A percentile compares a stretch with the other conserved stretches of the same genome.
phyloP scores from a whole-genome alignment of 2,329 filamentous ascomycete species.

The Cladobotryum mycophilum region DNA sequence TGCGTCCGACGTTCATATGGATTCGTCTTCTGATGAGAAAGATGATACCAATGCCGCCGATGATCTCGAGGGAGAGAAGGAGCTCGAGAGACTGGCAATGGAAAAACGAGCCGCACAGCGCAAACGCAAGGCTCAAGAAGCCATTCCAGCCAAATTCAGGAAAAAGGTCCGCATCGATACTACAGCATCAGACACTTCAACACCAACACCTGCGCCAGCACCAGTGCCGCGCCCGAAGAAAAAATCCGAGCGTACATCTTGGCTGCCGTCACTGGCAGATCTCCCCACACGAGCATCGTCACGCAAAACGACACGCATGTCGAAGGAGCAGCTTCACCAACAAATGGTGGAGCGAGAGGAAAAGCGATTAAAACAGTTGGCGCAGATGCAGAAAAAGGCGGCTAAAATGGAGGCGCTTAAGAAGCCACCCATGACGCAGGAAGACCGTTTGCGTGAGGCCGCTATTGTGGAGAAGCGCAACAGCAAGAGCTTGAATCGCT shows the following conservation, averaged over 20 bases:
- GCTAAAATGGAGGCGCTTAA: constrained; percentile 68
- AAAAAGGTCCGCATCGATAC: constrained; percentile 72
- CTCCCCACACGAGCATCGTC: constrained; percentile 53
- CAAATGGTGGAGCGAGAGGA: constrained; percentile 70
- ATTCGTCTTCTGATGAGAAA: constrained; percentile 78
- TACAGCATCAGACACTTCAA: constrained; percentile 24
- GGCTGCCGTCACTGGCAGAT: constrained; percentile 50
- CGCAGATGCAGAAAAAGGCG: constrained; percentile 59
- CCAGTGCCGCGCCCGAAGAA: constrained; percentile 49
- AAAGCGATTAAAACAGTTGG: constrained; percentile 63
- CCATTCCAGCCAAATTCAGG: constrained; percentile 61
- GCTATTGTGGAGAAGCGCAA: constrained; percentile 79
- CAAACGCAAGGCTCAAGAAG: constrained; percentile 76
- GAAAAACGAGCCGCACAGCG: constrained; percentile 59
- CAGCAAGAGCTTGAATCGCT: constrained; percentile 81
- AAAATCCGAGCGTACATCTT: constrained; percentile 54
- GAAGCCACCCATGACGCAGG: constrained; percentile 80
- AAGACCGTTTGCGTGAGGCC: constrained; percentile 75
- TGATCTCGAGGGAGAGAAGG: constrained; percentile 80
- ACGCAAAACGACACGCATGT: constrained; percentile 51
- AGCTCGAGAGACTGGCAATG: constrained; percentile 71
- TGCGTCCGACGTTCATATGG: constrained; percentile 74
- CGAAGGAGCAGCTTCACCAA: constrained; percentile 57
- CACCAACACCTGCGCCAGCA: constrained; percentile 25
- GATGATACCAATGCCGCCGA: constrained; percentile 54